These are phyloP conservation scores for Camelina neglecta DNA, from an alignment of 345 rosid genomes.

Conservation along the genomic window DNA sequence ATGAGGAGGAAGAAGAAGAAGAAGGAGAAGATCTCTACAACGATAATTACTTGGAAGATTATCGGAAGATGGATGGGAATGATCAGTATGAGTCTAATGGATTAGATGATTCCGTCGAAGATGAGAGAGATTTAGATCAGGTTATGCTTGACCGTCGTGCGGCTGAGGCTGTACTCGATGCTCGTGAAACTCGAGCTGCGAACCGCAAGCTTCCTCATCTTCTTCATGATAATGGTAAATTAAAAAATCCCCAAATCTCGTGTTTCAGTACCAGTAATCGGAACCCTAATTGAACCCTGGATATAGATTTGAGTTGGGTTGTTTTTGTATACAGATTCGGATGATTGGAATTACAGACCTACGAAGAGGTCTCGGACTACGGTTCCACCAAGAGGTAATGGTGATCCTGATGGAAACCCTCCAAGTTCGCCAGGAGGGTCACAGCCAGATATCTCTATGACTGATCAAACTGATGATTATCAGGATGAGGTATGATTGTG, in stretches of 20 bases:
- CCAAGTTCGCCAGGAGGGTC: constrained; percentile 85
- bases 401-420: constrained; percentile 72
- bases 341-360: constrained; percentile 86
- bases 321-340: constrained; percentile 60
- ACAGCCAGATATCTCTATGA: constrained; percentile 79
- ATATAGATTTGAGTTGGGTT: not conserved
- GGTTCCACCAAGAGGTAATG: constrained; percentile 57
- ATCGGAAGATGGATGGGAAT: constrained; percentile 60
- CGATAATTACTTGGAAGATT: constrained; percentile 80
- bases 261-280: not conserved
- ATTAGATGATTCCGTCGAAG: constrained; percentile 80
- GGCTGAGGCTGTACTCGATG: constrained; percentile 75
- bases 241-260: not conserved
- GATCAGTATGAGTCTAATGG: constrained; percentile 82
- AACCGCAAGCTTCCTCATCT: constrained; percentile 87
- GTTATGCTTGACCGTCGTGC: constrained; percentile 77
- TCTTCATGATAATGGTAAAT: constrained; percentile 82
- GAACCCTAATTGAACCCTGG: constrained; percentile 4
- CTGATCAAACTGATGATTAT: constrained; percentile 85
- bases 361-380: constrained; percentile 82
- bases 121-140: constrained; percentile 81
- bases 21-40: constrained; percentile 92
- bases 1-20: constrained; percentile 52
- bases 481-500: constrained; percentile 58
- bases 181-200: constrained; percentile 59